Conservation (phyloP, 2,329 filamentous ascomycete species). For the Fusarium sambucinum region DNA sequence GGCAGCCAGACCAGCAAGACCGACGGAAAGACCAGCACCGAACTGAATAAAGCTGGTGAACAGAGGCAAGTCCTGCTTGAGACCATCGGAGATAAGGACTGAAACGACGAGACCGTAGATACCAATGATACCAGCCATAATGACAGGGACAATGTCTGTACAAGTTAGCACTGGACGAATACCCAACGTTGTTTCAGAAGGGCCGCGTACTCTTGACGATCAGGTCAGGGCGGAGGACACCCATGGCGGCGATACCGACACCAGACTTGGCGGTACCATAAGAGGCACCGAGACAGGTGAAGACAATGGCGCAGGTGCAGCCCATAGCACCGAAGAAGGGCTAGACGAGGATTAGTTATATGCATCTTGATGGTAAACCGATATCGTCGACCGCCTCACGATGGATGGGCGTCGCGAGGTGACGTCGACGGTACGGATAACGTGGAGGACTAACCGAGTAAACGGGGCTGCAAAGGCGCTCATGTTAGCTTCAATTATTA, state of each 20-base stretch:
- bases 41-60: slow-evolving; percentile 90
- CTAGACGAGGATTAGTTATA: slow-evolving; percentile 58
- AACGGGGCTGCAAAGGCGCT: slow-evolving; percentile 77
- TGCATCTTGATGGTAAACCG: slow-evolving; percentile 31
- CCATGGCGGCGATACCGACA: slow-evolving; percentile 98
- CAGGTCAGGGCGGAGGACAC: slow-evolving; percentile 95
- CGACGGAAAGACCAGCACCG: slow-evolving; percentile 84
- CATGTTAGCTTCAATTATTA: slow-evolving; percentile 59
- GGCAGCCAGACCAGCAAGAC: slow-evolving; percentile 84
- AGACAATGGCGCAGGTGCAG: slow-evolving; percentile 96
- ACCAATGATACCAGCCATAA: slow-evolving; percentile 99
- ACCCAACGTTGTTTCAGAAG: not conserved
- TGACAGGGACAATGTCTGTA: slow-evolving; percentile 97
- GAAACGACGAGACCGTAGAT: slow-evolving; percentile 95
- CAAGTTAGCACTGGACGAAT: slow-evolving; percentile 34
- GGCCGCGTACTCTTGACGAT: slow-evolving; percentile 94
- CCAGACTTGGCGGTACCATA: slow-evolving; percentile 99
- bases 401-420: slow-evolving; percentile 41
- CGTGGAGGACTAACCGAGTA: slow-evolving; percentile 88
- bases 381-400: slow-evolving; percentile 34
- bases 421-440: slow-evolving; percentile 50
- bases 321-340: slow-evolving; percentile 98
- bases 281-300: slow-evolving; percentile 95
- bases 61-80: slow-evolving; percentile 77
- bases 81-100: slow-evolving; percentile 84